These are phyloP conservation scores for Fusarium incarnatum DNA, from an alignment of 2,329 filamentous ascomycete species.

Conservation along the genomic window DNA sequence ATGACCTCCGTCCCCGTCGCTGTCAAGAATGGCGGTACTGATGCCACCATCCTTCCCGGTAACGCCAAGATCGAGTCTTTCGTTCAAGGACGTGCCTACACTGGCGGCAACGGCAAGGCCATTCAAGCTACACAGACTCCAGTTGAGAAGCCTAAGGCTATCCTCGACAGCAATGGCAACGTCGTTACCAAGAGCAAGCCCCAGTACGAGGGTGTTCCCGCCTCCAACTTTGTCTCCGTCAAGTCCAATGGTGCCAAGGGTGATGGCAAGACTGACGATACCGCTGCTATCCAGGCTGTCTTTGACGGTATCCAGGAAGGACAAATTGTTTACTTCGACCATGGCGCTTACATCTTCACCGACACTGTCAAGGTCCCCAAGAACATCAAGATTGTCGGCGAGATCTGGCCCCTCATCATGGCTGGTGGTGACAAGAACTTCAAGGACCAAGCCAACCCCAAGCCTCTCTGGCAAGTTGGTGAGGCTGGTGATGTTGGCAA, in stretches of 20 bases:
- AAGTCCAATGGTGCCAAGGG: conserved; percentile 86
- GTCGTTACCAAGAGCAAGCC: conserved; percentile 90
- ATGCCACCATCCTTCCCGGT: conserved; percentile 72
- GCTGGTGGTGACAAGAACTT: conserved; percentile 79
- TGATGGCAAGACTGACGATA: conserved; percentile 90
- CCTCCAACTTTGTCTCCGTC: conserved; percentile 82
- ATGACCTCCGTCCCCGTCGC: conserved; percentile 75
- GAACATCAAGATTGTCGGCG: conserved; percentile 87
- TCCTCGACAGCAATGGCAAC: conserved; percentile 73
- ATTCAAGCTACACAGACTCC: conserved; percentile 69
- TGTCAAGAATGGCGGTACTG: conserved; percentile 69
- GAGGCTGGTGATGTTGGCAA: conserved; percentile 78
- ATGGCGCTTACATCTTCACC: conserved; percentile 77
- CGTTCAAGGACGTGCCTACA: conserved; percentile 83
- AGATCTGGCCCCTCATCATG: conserved; percentile 92
- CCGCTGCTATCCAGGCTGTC: conserved; percentile 81
- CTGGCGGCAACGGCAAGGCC: conserved; percentile 58
- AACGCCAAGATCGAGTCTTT: conserved; percentile 77
- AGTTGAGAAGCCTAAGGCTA: conserved; percentile 71
- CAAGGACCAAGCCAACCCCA: conserved; percentile 78
- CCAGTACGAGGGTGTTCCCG: conserved; percentile 78
- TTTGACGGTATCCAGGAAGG: conserved; percentile 74
- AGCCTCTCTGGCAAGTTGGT: conserved; percentile 88
- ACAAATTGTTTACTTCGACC: conserved; percentile 79
- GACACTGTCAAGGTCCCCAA: conserved; percentile 79